Evolutionary conservation across 2,329 filamentous ascomycete genomes (phyloP).

Genomic region (Sporothrix variecibatus): DNA sequence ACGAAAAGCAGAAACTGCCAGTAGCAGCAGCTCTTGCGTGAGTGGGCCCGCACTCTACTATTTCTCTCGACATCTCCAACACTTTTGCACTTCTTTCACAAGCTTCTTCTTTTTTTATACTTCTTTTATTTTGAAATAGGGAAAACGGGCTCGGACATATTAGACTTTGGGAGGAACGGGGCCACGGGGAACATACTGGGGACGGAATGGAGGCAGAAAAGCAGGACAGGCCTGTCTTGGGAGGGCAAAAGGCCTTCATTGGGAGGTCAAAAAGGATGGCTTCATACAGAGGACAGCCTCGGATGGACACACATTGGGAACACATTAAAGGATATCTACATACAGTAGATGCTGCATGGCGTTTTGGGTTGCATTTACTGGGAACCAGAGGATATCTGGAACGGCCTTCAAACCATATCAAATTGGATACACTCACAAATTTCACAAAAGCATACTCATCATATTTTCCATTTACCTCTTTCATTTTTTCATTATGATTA

Average conservation of each 20-base stretch:
- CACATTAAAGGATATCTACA: neutral
- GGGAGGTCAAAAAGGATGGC: neutral
- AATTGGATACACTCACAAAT: neutral
- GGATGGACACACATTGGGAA: neutral
- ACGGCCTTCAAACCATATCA: neutral
- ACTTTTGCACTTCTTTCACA: neutral
- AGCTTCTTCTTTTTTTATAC: neutral
- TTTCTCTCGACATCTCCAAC: neutral
- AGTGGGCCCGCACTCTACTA: neutral
- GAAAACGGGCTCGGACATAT: neutral
- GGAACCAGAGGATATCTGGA: neutral
- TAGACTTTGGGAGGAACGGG: neutral
- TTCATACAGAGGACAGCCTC: neutral
- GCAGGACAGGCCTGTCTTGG: neutral
- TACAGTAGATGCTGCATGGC: neutral
- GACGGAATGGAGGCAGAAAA: neutral
- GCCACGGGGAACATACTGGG: neutral
- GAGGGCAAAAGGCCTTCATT: neutral
- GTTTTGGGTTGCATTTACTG: neutral
- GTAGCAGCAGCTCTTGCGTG: neutral
- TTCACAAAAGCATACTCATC: neutral
- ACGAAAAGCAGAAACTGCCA: conserved; percentile 12
- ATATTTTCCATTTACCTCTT: neutral
- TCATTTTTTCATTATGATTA: neutral
- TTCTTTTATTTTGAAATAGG: neutral